A percentile compares a stretch with the other conserved stretches of the same genome.
phyloP scores from a whole-genome alignment of 345 rosid genomes.

The Alliaria petiolata region DNA sequence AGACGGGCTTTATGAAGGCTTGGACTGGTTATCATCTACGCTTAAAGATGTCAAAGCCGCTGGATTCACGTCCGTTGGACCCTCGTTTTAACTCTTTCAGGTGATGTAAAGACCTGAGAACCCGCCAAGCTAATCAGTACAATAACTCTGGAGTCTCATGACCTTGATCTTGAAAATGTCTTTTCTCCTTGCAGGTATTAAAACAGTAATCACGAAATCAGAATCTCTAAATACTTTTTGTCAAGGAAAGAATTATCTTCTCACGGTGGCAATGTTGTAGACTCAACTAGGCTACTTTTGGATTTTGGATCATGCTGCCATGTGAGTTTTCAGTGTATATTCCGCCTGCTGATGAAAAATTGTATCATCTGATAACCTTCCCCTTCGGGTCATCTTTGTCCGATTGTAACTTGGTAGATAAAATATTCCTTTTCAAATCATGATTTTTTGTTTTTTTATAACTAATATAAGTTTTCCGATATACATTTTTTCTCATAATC shows the following conservation, averaged over 20 bases:
- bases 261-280: constrained; percentile 7
- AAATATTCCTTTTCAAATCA: not conserved
- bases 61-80: constrained; percentile 79
- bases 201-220: not conserved
- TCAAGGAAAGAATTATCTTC: not conserved
- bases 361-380: not conserved
- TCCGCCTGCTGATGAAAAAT: not conserved
- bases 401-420: constrained; percentile 1
- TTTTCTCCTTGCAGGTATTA: constrained; percentile 4
- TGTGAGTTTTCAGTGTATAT: constrained; percentile 20
- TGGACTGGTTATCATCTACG: constrained; percentile 91
- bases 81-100: constrained; percentile 51
- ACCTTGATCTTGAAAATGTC: constrained; percentile 1
- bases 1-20: constrained; percentile 95
- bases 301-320: constrained; percentile 9
- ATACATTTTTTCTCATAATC: not conserved
- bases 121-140: not conserved
- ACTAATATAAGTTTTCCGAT: not conserved
- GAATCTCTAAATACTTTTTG: not conserved
- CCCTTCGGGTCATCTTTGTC: constrained; percentile 12
- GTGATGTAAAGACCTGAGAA: constrained; percentile 20
- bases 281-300: constrained; percentile 9
- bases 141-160: not conserved
- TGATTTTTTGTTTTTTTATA: not conserved
- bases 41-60: constrained; percentile 89